Evolutionary conservation across 257 asterid genomes (phyloP).

Genomic region (Capsicum pubescens): DNA sequence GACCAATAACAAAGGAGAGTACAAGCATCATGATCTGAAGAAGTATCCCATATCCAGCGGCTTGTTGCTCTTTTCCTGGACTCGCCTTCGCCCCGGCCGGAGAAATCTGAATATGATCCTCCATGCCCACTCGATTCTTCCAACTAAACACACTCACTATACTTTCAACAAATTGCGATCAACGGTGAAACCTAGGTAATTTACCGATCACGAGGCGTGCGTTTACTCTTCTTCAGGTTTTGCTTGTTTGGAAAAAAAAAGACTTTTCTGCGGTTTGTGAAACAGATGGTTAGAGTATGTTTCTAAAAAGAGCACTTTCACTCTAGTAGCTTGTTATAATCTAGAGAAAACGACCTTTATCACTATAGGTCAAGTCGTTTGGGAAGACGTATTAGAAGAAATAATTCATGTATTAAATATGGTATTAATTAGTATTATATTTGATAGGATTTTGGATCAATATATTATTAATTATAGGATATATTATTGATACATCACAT

Average conservation of each 20-base stretch:
- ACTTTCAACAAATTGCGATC: not conserved
- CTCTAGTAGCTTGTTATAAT: too few relatives aligned
- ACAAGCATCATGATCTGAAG: constrained; percentile 99
- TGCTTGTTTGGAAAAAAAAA: not conserved
- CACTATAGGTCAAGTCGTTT: too few relatives aligned
- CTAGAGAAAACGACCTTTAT: too few relatives aligned
- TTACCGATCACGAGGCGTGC: not conserved
- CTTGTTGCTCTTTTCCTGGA: constrained; percentile 94
- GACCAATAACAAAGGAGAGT: constrained; percentile 92
- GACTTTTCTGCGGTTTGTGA: not conserved
- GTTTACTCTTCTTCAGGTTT: constrained; percentile 14
- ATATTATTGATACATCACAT: too few relatives aligned
- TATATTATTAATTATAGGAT: too few relatives aligned
- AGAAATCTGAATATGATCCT: constrained; percentile 63
- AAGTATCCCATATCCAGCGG: constrained; percentile 97
- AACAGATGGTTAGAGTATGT: not conserved
- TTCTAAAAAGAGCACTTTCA: too few relatives aligned
- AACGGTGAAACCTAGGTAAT: constrained; percentile 19
- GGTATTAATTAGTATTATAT: too few relatives aligned
- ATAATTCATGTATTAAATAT: too few relatives aligned
- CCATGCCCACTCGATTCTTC: constrained; percentile 41
- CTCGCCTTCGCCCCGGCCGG: constrained; percentile 84
- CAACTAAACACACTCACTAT: not conserved
- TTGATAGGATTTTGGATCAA: too few relatives aligned
- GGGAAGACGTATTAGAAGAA: too few relatives aligned